Evolutionary conservation across 2,329 filamentous ascomycete genomes (phyloP).

Genomic region (Colletotrichum sp.): DNA sequence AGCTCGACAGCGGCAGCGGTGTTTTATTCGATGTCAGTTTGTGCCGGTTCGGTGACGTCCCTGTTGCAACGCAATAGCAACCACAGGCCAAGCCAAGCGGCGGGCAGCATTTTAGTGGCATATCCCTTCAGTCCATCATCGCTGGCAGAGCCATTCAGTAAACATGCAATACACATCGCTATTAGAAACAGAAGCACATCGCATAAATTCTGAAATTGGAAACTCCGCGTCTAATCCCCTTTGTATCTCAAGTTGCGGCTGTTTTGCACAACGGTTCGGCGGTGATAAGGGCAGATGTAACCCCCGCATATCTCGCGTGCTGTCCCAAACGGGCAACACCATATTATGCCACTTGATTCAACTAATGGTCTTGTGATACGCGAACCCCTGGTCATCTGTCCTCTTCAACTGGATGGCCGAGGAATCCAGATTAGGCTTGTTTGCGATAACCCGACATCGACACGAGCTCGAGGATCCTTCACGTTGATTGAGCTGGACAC

Average conservation of each 20-base stretch:
- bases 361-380: neutral
- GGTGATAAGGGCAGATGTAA: neutral
- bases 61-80: neutral
- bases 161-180: neutral
- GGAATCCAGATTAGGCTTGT: neutral
- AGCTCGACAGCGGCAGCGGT: too few relatives aligned
- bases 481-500: neutral
- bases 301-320: neutral
- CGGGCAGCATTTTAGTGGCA: neutral
- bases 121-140: neutral
- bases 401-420: neutral
- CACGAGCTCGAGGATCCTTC: neutral
- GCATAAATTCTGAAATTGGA: neutral
- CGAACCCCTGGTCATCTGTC: neutral
- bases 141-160: neutral
- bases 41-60: too few relatives aligned
- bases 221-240: neutral
- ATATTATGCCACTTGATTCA: neutral
- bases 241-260: neutral
- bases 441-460: neutral
- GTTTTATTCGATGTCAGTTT: too few relatives aligned
- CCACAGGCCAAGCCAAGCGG: neutral
- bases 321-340: neutral
- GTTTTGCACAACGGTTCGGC: neutral
- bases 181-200: neutral